These are phyloP conservation scores for Crithidia sp. DNA, from an alignment of 208 protist genomes.

Conservation along the genomic window DNA sequence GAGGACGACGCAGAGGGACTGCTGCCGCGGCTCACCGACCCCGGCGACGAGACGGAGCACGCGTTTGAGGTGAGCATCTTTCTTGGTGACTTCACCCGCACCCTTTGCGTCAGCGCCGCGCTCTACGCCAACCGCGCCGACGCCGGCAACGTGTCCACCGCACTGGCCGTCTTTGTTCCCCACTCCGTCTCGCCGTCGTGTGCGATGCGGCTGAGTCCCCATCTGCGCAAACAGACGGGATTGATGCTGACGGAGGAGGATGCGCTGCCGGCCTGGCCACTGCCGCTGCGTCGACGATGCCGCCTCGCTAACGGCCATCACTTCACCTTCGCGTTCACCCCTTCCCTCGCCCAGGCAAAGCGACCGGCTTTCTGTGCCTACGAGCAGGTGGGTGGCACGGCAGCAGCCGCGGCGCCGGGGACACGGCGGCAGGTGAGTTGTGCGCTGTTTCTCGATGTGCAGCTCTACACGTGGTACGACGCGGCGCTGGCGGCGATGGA, in stretches of 20 bases:
- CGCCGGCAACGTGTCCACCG: conserved; percentile 17
- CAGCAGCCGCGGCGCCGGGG: background rate
- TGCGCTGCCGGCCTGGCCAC: conserved; percentile 11
- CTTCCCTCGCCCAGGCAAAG: conserved; percentile 7
- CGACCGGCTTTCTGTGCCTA: conserved; percentile 18
- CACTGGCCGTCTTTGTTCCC: conserved; percentile 10
- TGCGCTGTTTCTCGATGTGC: conserved; percentile 25
- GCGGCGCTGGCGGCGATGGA: background rate
- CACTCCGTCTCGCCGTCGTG: conserved; percentile 24
- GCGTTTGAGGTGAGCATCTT: conserved; percentile 19
- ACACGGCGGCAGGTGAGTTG: conserved; percentile 19
- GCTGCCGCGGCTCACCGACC: conserved; percentile 3
- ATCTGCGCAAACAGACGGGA: background rate
- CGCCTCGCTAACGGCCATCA: conserved; percentile 8
- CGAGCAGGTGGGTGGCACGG: background rate
- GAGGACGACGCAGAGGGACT: background rate
- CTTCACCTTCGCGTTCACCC: conserved; percentile 19
- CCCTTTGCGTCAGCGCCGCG: conserved; percentile 20
- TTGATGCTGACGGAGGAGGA: conserved; percentile 4
- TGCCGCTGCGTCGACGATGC: conserved; percentile 8
- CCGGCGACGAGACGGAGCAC: conserved; percentile 20
- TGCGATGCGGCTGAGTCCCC: conserved; percentile 18
- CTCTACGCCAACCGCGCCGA: conserved; percentile 12
- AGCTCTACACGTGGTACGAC: conserved; percentile 15
- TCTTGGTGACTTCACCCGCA: conserved; percentile 26